Base-by-base conservation (phyloP, 202 grass and related monocot species). In the Setaria italica region DNA sequence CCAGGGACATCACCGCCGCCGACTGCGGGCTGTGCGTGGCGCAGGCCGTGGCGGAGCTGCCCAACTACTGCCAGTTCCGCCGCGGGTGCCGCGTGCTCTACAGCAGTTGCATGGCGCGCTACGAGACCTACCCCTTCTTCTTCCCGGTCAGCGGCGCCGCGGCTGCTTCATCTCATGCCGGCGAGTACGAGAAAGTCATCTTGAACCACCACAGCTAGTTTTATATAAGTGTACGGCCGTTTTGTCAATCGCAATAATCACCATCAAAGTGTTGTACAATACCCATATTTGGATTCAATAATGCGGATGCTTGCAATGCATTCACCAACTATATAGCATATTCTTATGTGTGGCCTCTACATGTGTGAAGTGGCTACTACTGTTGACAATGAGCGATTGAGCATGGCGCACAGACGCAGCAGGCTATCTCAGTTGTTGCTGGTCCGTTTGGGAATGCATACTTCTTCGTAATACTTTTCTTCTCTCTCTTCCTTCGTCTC, bases 81-180 rank as follows among this genome's bases (percentile, higher is more conserved):
- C 85, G 88, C 0, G 92, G 95, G 0, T 97, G 92, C 67, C 90
- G 90, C 72, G 89, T 97, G 59, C 79, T 97, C 70, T 95, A 94
- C 53, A 93, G 89, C 51, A 97, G 90, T 64, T 97, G 95, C 54
- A 91, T 91, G 34, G 90, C 88, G 48, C 84, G 95, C 10, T 97
- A 97, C 32, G 92, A 97, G 89, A 88, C 85, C 0, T 97, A 93
- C 70, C 90, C 95, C 0, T 97, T 97, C 84, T 97, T 91, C 79
- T 95, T 93, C 86, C 90, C 92, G 0, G 85, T 92, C 49, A 87
- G 80, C 58, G 60, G 56, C 45, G 54, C 55, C 21, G 21, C 3
- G 12, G 71, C 16, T 0, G 62, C 58, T 9, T 17, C 35, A 21
- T 46, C 69, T 9, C 41, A 62, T 49, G 59, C 42, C 70, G 82